Evolutionary conservation across 75 land plant genomes (phyloP), one percentile per base, ranked within the genome.

Genomic region (Larix kaempferi): DNA sequence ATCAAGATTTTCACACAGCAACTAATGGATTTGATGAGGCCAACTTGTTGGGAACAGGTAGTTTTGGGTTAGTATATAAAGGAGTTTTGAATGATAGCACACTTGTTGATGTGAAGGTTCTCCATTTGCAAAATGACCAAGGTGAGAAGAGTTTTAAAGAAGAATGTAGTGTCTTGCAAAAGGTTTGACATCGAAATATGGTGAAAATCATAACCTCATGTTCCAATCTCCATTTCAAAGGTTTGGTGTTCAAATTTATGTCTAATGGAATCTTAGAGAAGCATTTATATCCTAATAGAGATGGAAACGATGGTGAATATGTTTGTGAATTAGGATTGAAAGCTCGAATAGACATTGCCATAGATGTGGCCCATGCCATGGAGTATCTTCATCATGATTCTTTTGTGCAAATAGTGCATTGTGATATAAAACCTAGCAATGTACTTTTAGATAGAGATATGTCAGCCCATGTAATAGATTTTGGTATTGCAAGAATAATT

Each of bases 381-480:
- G 77, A 73, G 35, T 87, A 87, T 65, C 75, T 87, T 57, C 88
- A 87, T 57, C 65, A 76, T 15, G 80, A 84, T 15, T 73, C 80
- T 52, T 72, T 67, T 13, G 55, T 59, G 29, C 75, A 44, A 22
- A 52, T 87, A 13, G 78, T 84, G 63, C 88, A 84, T 54, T 72
- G 86, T 57, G 86, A 87, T 52, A 60, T 81, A 73, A 86, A 86
- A 64, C 88, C 88, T 11, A 83, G 83, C 76, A 87, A 87, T 59
- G 44, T 87, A 64, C 88, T 87, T 26, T 63, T 87, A 4, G 88
- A 87, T 71, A 76, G 69, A 23, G 79, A 61, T 37, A 77, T 74
- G 83, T 58, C 49, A 56, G 83, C 83, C 27, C 60, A 75, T 65
- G 73, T 87, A 11, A 74, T 67, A 2, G 88, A 87, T 58, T 87